Conservation (phyloP, 176 grass and related monocot species). For the Paspalum notatum region DNA sequence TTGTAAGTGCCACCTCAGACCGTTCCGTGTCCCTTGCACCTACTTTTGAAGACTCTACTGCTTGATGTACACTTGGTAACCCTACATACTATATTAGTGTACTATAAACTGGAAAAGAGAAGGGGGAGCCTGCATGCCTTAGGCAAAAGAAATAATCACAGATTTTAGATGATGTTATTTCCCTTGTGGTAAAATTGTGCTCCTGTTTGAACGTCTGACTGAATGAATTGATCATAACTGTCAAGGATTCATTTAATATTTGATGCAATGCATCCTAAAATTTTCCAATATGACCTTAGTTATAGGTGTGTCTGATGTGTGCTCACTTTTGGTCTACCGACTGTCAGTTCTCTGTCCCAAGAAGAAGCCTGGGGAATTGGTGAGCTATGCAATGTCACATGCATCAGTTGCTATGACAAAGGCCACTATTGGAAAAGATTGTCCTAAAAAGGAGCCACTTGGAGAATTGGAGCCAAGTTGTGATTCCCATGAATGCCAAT, state of each 20-base stretch:
- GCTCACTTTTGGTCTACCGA: neutral
- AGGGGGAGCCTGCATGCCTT: neutral
- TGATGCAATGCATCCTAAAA: neutral
- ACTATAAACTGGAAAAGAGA: neutral
- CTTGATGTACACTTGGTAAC: neutral
- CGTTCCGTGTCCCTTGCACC: neutral
- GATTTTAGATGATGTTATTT: neutral
- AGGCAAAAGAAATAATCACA: neutral
- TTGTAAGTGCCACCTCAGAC: constrained; percentile 53
- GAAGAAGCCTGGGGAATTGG: too few species aligned
- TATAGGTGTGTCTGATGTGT: constrained; percentile 5
- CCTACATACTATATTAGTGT: neutral
- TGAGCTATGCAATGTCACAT: too few species aligned
- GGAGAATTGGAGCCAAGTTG: too few species aligned
- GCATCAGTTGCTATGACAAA: too few species aligned
- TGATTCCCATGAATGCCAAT: too few species aligned
- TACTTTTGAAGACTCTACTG: neutral
- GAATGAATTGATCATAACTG: neutral
- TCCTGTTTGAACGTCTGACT: neutral
- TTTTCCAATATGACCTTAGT: neutral
- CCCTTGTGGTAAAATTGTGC: neutral
- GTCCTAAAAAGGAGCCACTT: too few species aligned
- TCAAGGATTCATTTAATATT: neutral
- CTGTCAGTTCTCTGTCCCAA: neutral
- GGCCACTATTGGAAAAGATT: too few species aligned